A percentile compares a stretch with the other conserved stretches of the same genome.
Evolutionary conservation across 2,329 filamentous ascomycete genomes (phyloP).

Genomic region (Ophiocordyceps robertsii): DNA sequence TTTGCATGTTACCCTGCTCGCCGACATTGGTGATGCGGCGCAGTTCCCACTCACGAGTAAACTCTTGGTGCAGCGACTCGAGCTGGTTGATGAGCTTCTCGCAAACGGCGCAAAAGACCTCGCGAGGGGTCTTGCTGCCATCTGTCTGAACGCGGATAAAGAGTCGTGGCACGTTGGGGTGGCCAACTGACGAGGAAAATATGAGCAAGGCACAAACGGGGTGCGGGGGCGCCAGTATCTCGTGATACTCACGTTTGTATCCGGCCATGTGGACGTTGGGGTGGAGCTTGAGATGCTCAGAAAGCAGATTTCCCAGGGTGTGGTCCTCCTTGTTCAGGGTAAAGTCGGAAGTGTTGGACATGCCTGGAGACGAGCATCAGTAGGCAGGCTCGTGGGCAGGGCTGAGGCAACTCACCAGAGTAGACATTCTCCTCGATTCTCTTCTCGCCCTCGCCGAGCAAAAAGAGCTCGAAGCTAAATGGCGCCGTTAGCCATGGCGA

Average conservation of each 20-base stretch:
- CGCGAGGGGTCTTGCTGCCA: constrained; percentile 75
- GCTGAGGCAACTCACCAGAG: constrained; percentile 52
- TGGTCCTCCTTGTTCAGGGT: constrained; percentile 94
- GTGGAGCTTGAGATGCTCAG: constrained; percentile 73
- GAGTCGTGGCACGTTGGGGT: constrained; percentile 48
- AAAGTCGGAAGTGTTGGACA: constrained; percentile 92
- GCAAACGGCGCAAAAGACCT: constrained; percentile 70
- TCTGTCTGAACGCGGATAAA: constrained; percentile 82
- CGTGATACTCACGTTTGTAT: constrained; percentile 46
- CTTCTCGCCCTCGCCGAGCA: constrained; percentile 78
- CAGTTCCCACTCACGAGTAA: constrained; percentile 84
- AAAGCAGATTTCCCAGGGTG: constrained; percentile 82
- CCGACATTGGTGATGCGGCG: constrained; percentile 68
- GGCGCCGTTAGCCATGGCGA: constrained; percentile 9
- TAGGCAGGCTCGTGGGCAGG: background rate
- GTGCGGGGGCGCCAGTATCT: constrained; percentile 6
- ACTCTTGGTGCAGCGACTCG: constrained; percentile 68
- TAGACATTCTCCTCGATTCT: constrained; percentile 84
- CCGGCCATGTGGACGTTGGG: constrained; percentile 78
- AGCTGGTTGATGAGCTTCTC: constrained; percentile 73
- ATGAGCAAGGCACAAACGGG: constrained; percentile 12
- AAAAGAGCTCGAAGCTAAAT: constrained; percentile 79
- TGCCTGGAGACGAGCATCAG: constrained; percentile 33
- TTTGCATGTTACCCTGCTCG: constrained; percentile 35
- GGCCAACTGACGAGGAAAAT: constrained; percentile 25